These are phyloP conservation scores for Phoma sp. DNA, from an alignment of 2,329 filamentous ascomycete genomes.

Conservation along the genomic window DNA sequence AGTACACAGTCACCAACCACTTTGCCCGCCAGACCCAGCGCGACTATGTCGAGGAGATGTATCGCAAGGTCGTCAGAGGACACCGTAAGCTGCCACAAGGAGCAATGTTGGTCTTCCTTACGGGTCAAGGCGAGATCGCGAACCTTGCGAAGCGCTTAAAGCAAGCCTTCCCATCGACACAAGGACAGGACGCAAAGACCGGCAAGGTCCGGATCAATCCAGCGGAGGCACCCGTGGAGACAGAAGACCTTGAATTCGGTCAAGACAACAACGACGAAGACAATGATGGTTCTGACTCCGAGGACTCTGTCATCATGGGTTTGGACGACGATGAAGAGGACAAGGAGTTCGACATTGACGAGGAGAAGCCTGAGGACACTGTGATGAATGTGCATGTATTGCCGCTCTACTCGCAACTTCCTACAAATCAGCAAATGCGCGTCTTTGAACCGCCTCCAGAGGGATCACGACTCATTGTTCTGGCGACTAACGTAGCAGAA, in stretches of 20 bases:
- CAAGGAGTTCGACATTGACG: constrained; percentile 66
- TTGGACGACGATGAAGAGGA: constrained; percentile 67
- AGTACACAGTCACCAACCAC: constrained; percentile 88
- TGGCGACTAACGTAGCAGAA: constrained; percentile 96
- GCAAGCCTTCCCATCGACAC: constrained; percentile 65
- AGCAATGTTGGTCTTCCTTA: constrained; percentile 92
- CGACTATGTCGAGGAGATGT: constrained; percentile 91
- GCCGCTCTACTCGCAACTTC: constrained; percentile 91
- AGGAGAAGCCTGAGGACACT: constrained; percentile 68
- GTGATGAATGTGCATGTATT: constrained; percentile 79
- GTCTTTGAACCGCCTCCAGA: constrained; percentile 88
- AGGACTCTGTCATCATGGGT: constrained; percentile 67
- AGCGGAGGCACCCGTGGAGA: constrained; percentile 78
- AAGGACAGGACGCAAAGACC: constrained; percentile 57
- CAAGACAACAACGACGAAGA: constrained; percentile 51
- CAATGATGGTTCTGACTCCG: constrained; percentile 57
- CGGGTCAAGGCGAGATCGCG: constrained; percentile 89
- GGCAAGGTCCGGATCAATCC: constrained; percentile 78
- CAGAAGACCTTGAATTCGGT: constrained; percentile 86
- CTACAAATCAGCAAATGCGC: constrained; percentile 86
- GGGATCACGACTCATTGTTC: constrained; percentile 80
- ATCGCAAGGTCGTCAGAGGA: constrained; percentile 83
- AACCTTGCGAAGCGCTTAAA: constrained; percentile 81
- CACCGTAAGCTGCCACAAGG: constrained; percentile 90
- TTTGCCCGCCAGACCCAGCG: constrained; percentile 82